phyloP scores from a whole-genome alignment of 768 basidiomycete genomes.

The Peribolospora baueri region DNA sequence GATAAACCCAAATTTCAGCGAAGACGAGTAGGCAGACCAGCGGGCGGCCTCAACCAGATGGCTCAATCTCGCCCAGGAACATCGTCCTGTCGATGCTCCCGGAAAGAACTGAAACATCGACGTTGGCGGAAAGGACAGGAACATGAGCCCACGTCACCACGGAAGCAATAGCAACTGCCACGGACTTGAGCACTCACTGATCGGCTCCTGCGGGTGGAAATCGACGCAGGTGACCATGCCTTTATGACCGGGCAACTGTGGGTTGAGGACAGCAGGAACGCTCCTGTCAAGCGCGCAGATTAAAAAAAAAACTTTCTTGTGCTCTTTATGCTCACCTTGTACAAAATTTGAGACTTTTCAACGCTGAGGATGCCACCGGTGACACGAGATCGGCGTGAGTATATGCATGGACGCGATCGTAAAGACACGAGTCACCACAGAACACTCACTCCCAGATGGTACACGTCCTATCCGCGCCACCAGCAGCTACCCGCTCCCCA shows the following conservation, averaged over 20 bases:
- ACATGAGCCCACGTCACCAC: background rate
- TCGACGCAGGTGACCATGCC: conserved; percentile 89
- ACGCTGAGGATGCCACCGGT: conserved; percentile 7
- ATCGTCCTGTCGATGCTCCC: conserved; percentile 9
- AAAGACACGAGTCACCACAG: conserved; percentile 9
- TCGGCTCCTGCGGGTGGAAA: conserved; percentile 87
- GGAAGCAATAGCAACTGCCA: background rate
- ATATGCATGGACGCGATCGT: conserved; percentile 3
- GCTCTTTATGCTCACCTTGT: conserved; percentile 18
- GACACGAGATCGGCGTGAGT: background rate
- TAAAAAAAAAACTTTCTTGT: conserved; percentile 1
- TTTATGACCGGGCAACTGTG: conserved; percentile 76
- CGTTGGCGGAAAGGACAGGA: background rate
- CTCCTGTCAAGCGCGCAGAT: background rate
- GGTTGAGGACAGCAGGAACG: background rate
- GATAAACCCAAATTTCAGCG: no score
- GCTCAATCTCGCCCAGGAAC: conserved; percentile 13
- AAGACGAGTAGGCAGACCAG: no score
- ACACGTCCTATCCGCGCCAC: conserved; percentile 23
- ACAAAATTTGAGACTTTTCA: conserved; percentile 13
- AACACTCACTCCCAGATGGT: conserved; percentile 22
- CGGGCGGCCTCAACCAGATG: no score
- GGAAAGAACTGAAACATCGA: background rate
- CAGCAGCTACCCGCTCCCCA: conserved; percentile 21
- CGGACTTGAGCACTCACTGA: conserved; percentile 33